Conservation (phyloP, 2,329 filamentous ascomycete species). For the Xylariaceae sp. region DNA sequence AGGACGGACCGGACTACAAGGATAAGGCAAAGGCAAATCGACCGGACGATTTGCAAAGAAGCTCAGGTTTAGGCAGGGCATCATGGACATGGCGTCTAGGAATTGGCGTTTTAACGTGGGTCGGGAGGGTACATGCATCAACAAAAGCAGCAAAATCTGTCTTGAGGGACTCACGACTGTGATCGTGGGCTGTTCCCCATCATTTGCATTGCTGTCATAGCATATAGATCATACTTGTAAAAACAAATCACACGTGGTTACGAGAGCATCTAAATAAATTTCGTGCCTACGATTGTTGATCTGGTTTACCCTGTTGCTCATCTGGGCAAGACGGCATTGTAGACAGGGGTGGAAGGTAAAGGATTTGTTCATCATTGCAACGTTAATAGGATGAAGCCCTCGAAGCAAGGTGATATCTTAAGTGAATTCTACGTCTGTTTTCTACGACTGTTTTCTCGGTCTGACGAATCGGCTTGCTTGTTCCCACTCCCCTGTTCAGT, state of each 20-base stretch:
- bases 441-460: neutral
- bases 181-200: neutral
- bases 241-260: conserved; percentile 1
- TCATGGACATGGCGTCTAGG: conserved; percentile 7
- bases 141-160: conserved; percentile 8
- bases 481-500: neutral
- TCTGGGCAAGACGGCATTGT: too few relatives aligned
- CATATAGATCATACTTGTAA: conserved; percentile 7
- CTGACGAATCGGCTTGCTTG: neutral
- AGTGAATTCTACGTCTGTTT: neutral
- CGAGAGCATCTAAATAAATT: conserved; percentile 2
- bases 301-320: neutral
- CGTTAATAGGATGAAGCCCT: too few relatives aligned
- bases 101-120: conserved; percentile 11
- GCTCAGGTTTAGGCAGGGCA: neutral
- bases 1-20: conserved; percentile 7
- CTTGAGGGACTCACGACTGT: neutral
- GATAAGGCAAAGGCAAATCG: neutral
- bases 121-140: conserved; percentile 2
- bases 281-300: neutral
- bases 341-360: too few relatives aligned
- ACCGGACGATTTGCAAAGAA: neutral
- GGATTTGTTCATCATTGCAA: neutral
- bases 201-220: neutral
- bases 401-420: too few relatives aligned